Base-by-base conservation (phyloP, 2,329 filamentous ascomycete species). In the Magnaporthales sp. region DNA sequence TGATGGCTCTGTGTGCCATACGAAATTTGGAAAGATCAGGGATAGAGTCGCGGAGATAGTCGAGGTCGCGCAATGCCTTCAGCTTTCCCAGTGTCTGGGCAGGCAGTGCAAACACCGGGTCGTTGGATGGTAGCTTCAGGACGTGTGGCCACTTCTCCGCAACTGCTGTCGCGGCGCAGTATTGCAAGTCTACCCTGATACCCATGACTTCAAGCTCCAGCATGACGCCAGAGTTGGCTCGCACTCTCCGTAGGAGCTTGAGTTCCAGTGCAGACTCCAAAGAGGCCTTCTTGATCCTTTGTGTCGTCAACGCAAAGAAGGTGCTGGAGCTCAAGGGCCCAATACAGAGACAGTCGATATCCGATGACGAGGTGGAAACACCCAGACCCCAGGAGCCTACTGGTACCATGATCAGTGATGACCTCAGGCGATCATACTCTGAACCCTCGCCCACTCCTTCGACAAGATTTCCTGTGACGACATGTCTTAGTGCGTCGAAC, bases 301-400 rank as follows among this genome's bases (percentile, higher is more conserved):
- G 83, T 1, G 78, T 76, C 5, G 84, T 84, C 19, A 90, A 76
- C 10, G 83, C 74, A 72, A 90, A 89, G 73, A 91, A 91, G 0
- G 82, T 85, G 67, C 79, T 81, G 1, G 86, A 77, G 71, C 86
- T 86, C 67, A 89, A 85, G 26, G 83, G 80, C 1, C 88, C 86
- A 68, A 91, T 84, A 70, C 83, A 89, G 6, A 91, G 79, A 70
- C 86, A 87, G 74, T 91, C 87, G 7, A 91, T 80, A 70, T 90
- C 86, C 1, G 87, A 90, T 0, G 80, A 73, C 1, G 77, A 71
- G 1, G 84, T 86, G 86, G 87, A 90, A 3, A 88, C 83, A 10
- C 83, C 84, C 3, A 91, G 76, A 3, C 84, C 85, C 71, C 87
- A 89, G 0, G 88, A 90, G 0, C 88, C 89, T n/a, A 90, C 86